Evolutionary conservation across 441 rosid species (phyloP).

Genomic region (Metrosideros polymorpha): DNA sequence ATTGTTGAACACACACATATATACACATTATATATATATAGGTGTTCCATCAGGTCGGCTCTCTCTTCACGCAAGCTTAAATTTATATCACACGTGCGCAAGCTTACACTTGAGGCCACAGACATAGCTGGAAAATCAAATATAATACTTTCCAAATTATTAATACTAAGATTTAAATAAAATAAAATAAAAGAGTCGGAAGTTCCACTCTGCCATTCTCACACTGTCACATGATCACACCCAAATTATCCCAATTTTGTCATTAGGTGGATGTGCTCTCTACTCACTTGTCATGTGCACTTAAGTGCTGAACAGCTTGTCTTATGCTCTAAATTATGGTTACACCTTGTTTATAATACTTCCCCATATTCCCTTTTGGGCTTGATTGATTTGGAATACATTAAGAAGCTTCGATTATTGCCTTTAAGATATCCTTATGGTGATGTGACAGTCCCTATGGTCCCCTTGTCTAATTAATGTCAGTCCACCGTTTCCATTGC

Average conservation of each 20-base stretch:
- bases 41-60: not conserved
- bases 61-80: not conserved
- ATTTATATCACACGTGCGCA: not conserved
- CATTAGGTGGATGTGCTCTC: not conserved
- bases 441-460: not conserved
- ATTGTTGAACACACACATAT: too few relatives aligned
- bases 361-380: not conserved
- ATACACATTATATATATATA: accelerated
- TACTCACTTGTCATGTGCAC: not conserved
- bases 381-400: not conserved
- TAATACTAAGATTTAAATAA: not conserved
- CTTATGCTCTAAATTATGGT: not conserved
- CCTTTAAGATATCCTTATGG: not conserved
- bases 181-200: not conserved
- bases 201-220: not conserved
- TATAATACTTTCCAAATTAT: not conserved
- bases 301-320: not conserved
- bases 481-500: not conserved
- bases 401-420: not conserved
- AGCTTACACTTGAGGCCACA: not conserved
- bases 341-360: not conserved
- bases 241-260: not conserved
- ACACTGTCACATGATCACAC: not conserved
- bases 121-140: not conserved
- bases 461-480: not conserved